Evolutionary conservation across 2,329 filamentous ascomycete genomes (phyloP), one percentile per base, ranked within the genome.

Genomic region (Coccinonectria pachysandricola): DNA sequence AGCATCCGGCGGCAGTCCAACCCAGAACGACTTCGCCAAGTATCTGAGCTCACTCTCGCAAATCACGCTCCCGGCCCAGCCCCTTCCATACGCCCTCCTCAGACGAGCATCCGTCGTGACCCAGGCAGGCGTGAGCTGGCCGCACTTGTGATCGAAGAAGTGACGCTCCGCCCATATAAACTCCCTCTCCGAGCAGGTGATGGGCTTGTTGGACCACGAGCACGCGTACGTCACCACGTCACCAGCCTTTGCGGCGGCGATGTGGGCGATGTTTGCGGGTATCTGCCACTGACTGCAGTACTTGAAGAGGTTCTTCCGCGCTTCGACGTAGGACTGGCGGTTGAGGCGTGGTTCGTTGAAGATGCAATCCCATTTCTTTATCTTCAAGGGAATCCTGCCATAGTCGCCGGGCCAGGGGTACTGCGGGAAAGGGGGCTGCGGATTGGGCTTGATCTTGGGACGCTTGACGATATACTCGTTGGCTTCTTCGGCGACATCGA

Each of bases 171-270:
- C 13, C 21, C 22, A 31, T 1, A 3, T 2, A 12, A 14, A 31
- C 15, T 34, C 28, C 18, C 15, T 8, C 1, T 7, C 11, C 9
- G 22, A 22, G 15, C 31, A 34, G 0, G 12, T 10, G 9, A 12
- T 12, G 3, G 16, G 6, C 12, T 7, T 10, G 8, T 3, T 4
- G 4, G 7, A 7, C 17, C 15, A 26, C 8, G 21, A 22, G 32
- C 28, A 34, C 3, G 11, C 19, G 11, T 31, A 31, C 8, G 17
- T 23, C 10, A 28, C 23, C 6, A 27, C 23, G 5, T 28, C 12
- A 8, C 32, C 31, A 7, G 19, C 19, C 10, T 30, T 30, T 4
- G 31, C 31, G 5, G 19, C 19, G n/a, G 28, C 19, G 19, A 34
- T 31, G 24, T 34, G 31, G 1, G 16, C 28, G 2, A 19, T 26